Evolutionary conservation across 441 rosid species (phyloP).

Genomic region (Mallotus repandus): DNA sequence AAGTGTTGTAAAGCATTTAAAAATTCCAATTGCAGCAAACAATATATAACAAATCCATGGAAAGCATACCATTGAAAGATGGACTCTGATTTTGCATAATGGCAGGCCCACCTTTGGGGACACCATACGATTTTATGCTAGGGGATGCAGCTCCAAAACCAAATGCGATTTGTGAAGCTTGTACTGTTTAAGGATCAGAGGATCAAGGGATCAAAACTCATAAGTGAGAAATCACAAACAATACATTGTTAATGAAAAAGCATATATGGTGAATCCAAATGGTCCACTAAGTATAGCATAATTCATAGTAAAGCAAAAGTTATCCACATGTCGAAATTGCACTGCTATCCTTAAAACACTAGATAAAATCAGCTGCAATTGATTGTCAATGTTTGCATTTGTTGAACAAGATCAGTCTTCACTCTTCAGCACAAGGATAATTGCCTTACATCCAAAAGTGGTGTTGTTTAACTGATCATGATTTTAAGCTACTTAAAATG

Average conservation of each 20-base stretch:
- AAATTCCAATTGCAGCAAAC: background rate
- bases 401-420: background rate
- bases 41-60: background rate
- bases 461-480: background rate
- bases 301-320: background rate
- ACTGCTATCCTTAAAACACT: background rate
- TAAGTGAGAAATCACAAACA: conserved; percentile 1
- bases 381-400: background rate
- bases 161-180: conserved; percentile 61
- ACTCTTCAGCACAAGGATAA: background rate
- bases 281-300: background rate
- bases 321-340: background rate
- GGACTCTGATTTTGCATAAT: conserved; percentile 27
- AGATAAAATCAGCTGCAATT: conserved; percentile 6
- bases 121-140: conserved; percentile 41
- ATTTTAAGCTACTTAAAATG: background rate
- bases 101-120: conserved; percentile 28
- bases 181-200: conserved; percentile 37
- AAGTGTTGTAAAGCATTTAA: conserved; percentile 3
- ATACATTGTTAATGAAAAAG: background rate
- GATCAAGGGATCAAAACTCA: conserved; percentile 11
- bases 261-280: background rate
- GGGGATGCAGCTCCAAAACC: conserved; percentile 53
- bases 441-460: background rate
- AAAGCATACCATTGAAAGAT: conserved; percentile 25